phyloP scores from a whole-genome alignment of 2,329 filamentous ascomycete species.

The Fusarium sp. region DNA sequence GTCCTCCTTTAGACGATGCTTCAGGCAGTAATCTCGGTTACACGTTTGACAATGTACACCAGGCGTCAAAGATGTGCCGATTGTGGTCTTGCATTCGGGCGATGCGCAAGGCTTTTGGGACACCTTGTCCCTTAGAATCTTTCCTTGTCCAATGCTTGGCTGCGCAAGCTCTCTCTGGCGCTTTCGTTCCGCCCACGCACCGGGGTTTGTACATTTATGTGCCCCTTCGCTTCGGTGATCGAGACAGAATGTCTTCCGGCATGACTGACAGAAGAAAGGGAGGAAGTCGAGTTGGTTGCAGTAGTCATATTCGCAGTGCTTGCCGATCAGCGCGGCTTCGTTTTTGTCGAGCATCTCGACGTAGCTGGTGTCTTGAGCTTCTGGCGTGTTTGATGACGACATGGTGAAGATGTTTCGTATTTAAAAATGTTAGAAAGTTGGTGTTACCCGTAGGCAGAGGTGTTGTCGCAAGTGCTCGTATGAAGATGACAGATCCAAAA shows the following conservation, averaged over 20 bases:
- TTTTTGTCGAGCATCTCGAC: constrained; percentile 74
- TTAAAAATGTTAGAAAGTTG: constrained; percentile 16
- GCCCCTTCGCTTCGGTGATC: constrained; percentile 89
- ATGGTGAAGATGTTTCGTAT: constrained; percentile 50
- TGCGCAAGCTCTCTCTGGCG: constrained; percentile 63
- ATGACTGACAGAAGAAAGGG: constrained; percentile 93
- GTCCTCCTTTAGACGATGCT: constrained; percentile 79
- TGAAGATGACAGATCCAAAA: constrained; percentile 36
- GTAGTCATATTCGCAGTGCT: constrained; percentile 89
- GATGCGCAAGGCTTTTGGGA: constrained; percentile 74
- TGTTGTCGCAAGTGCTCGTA: constrained; percentile 40
- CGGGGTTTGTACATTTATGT: constrained; percentile 72
- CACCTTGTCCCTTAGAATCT: constrained; percentile 62
- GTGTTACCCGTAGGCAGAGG: constrained; percentile 39
- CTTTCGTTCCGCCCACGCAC: constrained; percentile 69
- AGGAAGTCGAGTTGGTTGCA: constrained; percentile 97
- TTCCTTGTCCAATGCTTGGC: constrained; percentile 63
- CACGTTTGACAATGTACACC: constrained; percentile 77
- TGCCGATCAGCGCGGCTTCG: constrained; percentile 86
- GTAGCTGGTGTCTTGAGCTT: constrained; percentile 64
- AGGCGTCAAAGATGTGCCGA: constrained; percentile 73
- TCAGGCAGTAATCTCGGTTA: constrained; percentile 79
- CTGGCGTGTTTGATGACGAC: constrained; percentile 60
- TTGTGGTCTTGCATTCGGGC: constrained; percentile 72
- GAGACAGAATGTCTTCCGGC: constrained; percentile 84